Percentiles rank a stretch among this genome's conserved stretches.
Evolutionary conservation across 257 asterid species (phyloP).

Genomic region (Lantana camara): DNA sequence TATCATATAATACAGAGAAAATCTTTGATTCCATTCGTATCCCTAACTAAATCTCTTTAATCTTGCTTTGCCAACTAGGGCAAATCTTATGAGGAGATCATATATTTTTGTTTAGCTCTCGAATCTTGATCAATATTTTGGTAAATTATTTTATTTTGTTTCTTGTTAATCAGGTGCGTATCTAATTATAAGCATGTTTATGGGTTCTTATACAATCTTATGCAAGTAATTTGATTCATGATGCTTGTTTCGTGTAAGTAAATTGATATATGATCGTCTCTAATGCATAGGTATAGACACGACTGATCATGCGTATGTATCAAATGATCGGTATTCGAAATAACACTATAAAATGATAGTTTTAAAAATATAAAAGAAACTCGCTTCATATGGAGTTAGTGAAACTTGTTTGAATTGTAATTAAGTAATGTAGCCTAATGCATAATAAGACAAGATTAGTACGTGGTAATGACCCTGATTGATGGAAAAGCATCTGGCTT

Average conservation of each 20-base stretch:
- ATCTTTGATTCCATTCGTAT: conserved; percentile 21
- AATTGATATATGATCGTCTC: neutral
- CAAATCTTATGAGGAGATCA: conserved; percentile 29
- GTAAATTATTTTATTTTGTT: too few relatives aligned
- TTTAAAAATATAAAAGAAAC: too few relatives aligned
- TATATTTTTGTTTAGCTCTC: neutral
- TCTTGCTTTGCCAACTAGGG: neutral
- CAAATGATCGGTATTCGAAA: too few relatives aligned
- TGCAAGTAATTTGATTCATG: neutral
- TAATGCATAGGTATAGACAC: too few relatives aligned
- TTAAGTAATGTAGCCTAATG: neutral
- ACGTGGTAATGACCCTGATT: neutral
- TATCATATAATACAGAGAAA: neutral
- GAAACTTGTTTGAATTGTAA: neutral
- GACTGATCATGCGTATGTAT: too few relatives aligned
- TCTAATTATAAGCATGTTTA: neutral
- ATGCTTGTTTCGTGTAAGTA: neutral
- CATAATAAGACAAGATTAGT: conserved; percentile 14
- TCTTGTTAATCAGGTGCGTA: conserved; percentile 7
- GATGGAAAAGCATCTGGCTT: neutral
- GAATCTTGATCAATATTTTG: too few relatives aligned
- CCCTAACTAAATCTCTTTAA: neutral
- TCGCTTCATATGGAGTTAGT: too few relatives aligned
- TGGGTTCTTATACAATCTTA: conserved; percentile 9
- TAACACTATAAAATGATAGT: too few relatives aligned